These are phyloP conservation scores for Rhodamnia rubescens DNA, from an alignment of 345 rosid genomes.

Conservation along the genomic window DNA sequence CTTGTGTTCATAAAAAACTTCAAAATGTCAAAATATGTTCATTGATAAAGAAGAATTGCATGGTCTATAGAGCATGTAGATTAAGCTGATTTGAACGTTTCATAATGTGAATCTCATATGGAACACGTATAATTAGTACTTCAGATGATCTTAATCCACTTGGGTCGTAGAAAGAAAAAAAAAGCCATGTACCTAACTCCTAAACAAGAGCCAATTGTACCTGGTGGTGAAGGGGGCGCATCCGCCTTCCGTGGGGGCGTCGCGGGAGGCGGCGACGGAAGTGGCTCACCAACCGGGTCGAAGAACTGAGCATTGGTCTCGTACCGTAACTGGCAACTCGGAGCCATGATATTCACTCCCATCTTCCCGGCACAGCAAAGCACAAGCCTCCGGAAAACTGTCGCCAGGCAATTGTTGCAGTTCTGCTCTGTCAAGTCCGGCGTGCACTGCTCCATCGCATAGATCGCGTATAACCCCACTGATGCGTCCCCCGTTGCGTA, in stretches of 20 bases:
- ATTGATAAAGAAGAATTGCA: too few relatives aligned
- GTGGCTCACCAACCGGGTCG: neutral
- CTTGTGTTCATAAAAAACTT: too few relatives aligned
- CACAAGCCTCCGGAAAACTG: neutral
- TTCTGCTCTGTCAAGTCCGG: neutral
- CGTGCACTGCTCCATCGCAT: constrained; percentile 8
- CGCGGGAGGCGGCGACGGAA: neutral
- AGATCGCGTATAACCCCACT: neutral
- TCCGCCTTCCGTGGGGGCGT: rapidly evolving
- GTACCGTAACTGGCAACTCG: neutral
- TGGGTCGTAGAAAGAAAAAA: neutral
- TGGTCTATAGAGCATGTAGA: too few relatives aligned
- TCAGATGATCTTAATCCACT: neutral
- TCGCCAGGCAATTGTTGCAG: constrained; percentile 7
- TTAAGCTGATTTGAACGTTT: neutral
- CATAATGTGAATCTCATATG: too few relatives aligned
- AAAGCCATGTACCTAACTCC: neutral
- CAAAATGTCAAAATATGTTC: too few relatives aligned
- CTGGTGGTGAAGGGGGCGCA: neutral
- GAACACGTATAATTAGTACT: too few relatives aligned
- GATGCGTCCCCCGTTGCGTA: neutral
- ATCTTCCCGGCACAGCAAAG: neutral
- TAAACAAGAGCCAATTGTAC: neutral
- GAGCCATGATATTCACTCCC: neutral
- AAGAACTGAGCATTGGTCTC: neutral